Percentiles rank a stretch among this genome's conserved stretches.
phyloP scores from a whole-genome alignment of 306 rosid genomes.

The Comarum palustre region DNA sequence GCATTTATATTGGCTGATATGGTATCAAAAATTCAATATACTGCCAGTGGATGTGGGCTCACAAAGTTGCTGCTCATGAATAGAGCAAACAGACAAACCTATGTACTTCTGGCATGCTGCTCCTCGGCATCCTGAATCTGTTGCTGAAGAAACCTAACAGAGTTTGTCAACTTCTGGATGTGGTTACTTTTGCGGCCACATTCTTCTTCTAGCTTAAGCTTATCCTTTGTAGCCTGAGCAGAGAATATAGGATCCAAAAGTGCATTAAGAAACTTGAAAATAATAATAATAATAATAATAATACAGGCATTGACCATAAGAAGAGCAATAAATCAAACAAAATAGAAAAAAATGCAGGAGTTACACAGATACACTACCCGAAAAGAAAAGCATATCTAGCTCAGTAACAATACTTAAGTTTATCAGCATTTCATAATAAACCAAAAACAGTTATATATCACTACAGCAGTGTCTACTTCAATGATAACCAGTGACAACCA shows the following conservation, averaged over 20 bases:
- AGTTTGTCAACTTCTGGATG: slow-evolving; percentile 43
- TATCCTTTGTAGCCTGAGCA: slow-evolving; percentile 64
- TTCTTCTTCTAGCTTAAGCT: slow-evolving; percentile 50
- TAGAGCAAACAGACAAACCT: slow-evolving; percentile 46
- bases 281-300: too few species aligned
- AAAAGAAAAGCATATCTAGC: not conserved
- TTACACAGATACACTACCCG: not conserved
- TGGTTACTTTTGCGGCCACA: slow-evolving; percentile 37
- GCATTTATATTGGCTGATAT: slow-evolving; percentile 1
- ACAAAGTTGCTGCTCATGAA: not conserved
- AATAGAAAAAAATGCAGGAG: not conserved
- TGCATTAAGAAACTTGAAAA: slow-evolving; percentile 18
- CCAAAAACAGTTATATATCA: not conserved
- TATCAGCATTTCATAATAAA: not conserved
- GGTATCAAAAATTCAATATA: not conserved
- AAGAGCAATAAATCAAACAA: not conserved
- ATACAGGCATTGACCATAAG: not conserved
- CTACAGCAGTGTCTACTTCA: not conserved
- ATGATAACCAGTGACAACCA: not conserved
- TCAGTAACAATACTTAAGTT: not conserved
- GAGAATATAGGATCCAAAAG: slow-evolving; percentile 22
- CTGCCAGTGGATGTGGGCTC: not conserved
- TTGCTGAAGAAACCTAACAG: slow-evolving; percentile 47
- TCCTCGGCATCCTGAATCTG: slow-evolving; percentile 64
- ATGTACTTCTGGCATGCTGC: slow-evolving; percentile 58